These are phyloP conservation scores for Torulaspora globosa DNA, from an alignment of 1,139 yeast species.

Conservation along the genomic window DNA sequence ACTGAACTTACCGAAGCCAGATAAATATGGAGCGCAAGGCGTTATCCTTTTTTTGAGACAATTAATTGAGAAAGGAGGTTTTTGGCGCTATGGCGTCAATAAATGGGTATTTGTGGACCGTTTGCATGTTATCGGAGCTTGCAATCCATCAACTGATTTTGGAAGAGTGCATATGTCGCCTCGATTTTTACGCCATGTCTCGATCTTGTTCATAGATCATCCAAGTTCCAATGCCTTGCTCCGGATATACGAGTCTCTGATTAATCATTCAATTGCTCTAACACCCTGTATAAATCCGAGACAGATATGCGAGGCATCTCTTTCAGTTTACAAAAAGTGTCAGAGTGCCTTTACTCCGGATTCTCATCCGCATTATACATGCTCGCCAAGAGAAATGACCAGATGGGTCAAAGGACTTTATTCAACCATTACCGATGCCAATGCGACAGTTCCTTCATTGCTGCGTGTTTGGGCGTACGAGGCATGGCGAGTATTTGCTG, in stretches of 20 bases:
- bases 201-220: constrained; percentile 72
- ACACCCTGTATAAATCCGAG: constrained; percentile 56
- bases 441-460: constrained; percentile 32
- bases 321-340: constrained; percentile 54
- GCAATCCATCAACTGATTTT: constrained; percentile 81
- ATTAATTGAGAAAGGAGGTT: constrained; percentile 68
- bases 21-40: constrained; percentile 70
- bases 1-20: constrained; percentile 73
- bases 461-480: constrained; percentile 79
- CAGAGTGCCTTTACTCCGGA: constrained; percentile 40
- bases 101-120: constrained; percentile 66
- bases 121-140: constrained; percentile 88
- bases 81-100: constrained; percentile 60
- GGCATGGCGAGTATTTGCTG: constrained; percentile 71
- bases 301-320: constrained; percentile 59
- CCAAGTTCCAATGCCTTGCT: constrained; percentile 63
- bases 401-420: constrained; percentile 82
- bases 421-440: constrained; percentile 46
- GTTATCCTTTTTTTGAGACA: constrained; percentile 76
- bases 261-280: constrained; percentile 53
- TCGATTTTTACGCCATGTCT: constrained; percentile 67
- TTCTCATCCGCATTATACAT: constrained; percentile 56
- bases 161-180: constrained; percentile 60
- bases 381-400: constrained; percentile 89
- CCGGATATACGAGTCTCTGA: constrained; percentile 65